phyloP scores from a whole-genome alignment of 164 flowering plant genomes.

The Chimonanthus praecox region DNA sequence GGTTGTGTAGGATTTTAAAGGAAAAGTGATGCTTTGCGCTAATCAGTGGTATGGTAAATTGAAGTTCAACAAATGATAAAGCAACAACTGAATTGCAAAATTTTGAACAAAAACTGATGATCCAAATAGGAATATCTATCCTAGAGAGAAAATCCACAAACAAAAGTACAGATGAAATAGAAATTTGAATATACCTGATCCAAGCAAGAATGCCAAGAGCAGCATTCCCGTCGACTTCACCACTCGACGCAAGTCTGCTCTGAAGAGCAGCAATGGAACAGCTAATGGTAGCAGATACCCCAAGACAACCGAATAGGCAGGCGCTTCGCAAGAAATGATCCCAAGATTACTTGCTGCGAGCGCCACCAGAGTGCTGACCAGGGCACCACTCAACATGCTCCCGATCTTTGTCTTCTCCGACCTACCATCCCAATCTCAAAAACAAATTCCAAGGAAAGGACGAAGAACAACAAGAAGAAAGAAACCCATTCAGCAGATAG shows the following conservation, averaged over 20 bases:
- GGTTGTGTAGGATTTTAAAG: too few species aligned
- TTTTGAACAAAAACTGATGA: background rate
- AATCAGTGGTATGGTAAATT: too few species aligned
- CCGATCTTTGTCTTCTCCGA: constrained; percentile 85
- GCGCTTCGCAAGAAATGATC: constrained; percentile 53
- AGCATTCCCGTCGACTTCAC: constrained; percentile 69
- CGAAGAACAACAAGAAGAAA: background rate
- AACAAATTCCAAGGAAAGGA: background rate
- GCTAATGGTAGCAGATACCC: constrained; percentile 67
- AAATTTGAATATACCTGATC: constrained; percentile 47
- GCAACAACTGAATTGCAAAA: too few species aligned
- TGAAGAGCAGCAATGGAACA: constrained; percentile 65
- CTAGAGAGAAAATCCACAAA: background rate
- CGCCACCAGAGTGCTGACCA: constrained; percentile 71
- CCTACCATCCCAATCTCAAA: constrained; percentile 30
- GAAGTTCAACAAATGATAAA: background rate
- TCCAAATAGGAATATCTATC: background rate
- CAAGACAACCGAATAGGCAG: constrained; percentile 54
- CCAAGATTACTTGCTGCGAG: constrained; percentile 86
- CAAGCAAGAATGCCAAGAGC: constrained; percentile 73
- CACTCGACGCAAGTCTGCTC: constrained; percentile 76
- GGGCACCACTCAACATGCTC: constrained; percentile 61
- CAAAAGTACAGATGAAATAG: too few species aligned
- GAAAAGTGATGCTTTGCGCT: too few species aligned
- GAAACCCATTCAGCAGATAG: background rate